Evolutionary conservation across 176 grass and related monocot species (phyloP), one percentile per base, ranked within the genome.

Genomic region (Oryza longistaminata): DNA sequence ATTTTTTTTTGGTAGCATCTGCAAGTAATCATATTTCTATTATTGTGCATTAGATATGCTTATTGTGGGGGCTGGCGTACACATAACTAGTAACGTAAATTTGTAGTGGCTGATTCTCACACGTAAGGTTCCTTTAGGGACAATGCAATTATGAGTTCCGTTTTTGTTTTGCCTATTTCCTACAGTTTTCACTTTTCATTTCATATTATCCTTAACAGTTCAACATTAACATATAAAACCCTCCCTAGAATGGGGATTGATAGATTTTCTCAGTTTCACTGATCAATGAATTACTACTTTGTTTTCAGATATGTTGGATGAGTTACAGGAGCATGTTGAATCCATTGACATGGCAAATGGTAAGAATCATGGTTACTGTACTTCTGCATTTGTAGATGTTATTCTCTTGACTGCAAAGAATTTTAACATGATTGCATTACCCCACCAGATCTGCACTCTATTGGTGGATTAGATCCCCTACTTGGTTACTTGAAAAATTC

Each of bases 381-480:
- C 33, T 12, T 78, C 9, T 9, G 16, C 77, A 2, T 61, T 69
- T 37, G 5, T 60, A 39, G 42, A 82, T 78, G 13, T 64, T 62
- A 68, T 64, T 66, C 9, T 69, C 1, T 16, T 82, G 33, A 74
- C 5, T 34, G 49, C 25, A 48, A 52, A 62, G 13, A 70, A 0
- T 45, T 34, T 2, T 89, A 67, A 71, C 49, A 64, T 68, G 21
- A 79, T 21, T 78, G 12, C 34, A 53, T 78, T 55, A 81, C 78
- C 68, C 17, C 75, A 27, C 70, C 83, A 98, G 96, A 99, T 88
- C 72, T 99, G 15, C 85, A 95, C 85, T 84, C 91, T 5, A 92
- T 99, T 48, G 96, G 96, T 81, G 96, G 96, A 5, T 82, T 99
- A 58, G 86, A 91, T 85, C 96, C 93, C 76, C 86, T 99, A 16